phyloP scores from a whole-genome alignment of 441 rosid species.

The Brassica balearica region DNA sequence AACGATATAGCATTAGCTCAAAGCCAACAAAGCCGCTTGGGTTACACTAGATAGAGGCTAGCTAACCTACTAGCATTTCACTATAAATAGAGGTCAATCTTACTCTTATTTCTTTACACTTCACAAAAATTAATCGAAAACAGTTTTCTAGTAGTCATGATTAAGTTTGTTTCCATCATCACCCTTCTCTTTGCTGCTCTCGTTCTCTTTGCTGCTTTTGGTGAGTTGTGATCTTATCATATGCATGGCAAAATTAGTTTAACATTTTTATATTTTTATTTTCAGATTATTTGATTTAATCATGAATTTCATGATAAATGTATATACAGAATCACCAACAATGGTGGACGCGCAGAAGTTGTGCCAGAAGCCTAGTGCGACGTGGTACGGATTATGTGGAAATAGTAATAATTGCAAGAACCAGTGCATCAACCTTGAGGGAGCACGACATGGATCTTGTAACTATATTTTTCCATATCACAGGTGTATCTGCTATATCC shows the following conservation, averaged over 20 bases:
- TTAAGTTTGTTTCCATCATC: slow-evolving; percentile 33
- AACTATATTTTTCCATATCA: slow-evolving; percentile 31
- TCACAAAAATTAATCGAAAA: neutral
- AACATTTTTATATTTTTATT: neutral
- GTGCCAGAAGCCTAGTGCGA: slow-evolving; percentile 27
- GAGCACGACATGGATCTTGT: slow-evolving; percentile 28
- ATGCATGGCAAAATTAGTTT: neutral
- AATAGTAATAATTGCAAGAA: neutral
- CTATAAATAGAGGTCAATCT: slow-evolving; percentile 30
- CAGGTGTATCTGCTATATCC: neutral
- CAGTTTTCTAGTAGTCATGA: neutral
- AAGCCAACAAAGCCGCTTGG: neutral
- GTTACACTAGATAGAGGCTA: neutral
- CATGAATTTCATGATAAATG: neutral
- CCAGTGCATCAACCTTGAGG: slow-evolving; percentile 18
- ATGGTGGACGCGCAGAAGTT: slow-evolving; percentile 20
- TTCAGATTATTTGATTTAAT: neutral
- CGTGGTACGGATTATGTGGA: slow-evolving; percentile 35
- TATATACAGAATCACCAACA: slow-evolving; percentile 15
- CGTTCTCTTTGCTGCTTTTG: slow-evolving; percentile 36
- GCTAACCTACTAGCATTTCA: neutral
- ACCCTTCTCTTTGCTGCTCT: slow-evolving; percentile 30
- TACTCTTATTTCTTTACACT: slow-evolving; percentile 24
- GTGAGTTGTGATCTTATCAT: slow-evolving; percentile 31
- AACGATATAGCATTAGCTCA: neutral